Evolutionary conservation across 2,329 filamentous ascomycete genomes (phyloP).

Genomic region (Fusarium sp.): DNA sequence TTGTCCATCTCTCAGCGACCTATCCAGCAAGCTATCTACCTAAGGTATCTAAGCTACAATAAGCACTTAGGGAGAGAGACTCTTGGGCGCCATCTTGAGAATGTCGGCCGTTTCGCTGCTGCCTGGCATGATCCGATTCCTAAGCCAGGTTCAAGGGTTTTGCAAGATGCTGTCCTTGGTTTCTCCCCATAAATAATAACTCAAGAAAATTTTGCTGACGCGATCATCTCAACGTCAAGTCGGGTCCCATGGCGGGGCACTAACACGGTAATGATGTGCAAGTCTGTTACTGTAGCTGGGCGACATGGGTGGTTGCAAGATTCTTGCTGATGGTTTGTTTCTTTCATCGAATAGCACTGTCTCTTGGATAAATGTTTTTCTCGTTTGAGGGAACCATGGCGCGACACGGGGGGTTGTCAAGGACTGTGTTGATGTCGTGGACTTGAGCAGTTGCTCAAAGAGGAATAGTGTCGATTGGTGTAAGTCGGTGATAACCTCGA

Average conservation of each 20-base stretch:
- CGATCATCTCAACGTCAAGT: background rate
- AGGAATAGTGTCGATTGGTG: background rate
- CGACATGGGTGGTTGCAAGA: background rate
- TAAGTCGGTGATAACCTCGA: background rate
- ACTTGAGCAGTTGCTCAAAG: background rate
- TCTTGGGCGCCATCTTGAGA: background rate
- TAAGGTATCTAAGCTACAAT: no score
- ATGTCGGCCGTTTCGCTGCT: slow-evolving; percentile 32
- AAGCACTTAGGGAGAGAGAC: no score
- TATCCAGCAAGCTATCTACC: no score
- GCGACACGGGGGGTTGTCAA: no score
- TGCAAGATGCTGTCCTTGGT: background rate
- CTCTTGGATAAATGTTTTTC: no score
- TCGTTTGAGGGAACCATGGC: no score
- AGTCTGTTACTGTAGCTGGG: background rate
- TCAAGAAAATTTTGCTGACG: background rate
- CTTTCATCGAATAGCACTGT: no score
- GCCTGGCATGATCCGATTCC: slow-evolving; percentile 25
- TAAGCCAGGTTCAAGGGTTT: slow-evolving; percentile 5
- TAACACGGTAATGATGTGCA: slow-evolving; percentile 28
- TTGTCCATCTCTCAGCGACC: background rate
- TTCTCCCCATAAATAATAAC: no score
- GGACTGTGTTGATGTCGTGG: background rate
- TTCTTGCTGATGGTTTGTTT: background rate
- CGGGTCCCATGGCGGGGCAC: background rate